Conservation (phyloP, 2,329 filamentous ascomycete species). For the Chalara sp. region DNA sequence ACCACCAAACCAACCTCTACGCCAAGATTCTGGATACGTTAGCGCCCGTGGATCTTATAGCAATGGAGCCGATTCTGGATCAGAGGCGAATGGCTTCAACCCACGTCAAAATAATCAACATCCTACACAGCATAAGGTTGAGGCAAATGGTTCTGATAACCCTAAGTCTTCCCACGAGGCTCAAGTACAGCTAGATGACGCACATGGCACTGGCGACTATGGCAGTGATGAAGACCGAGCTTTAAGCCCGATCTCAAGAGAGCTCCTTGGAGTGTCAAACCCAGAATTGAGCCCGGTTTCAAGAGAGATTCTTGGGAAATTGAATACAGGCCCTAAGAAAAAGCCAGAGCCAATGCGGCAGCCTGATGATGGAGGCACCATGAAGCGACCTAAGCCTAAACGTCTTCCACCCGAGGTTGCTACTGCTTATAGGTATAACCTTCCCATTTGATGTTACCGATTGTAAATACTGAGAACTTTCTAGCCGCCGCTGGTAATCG, state of each 20-base stretch:
- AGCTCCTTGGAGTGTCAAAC: too few relatives aligned
- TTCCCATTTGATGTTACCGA: slow-evolving; percentile 6
- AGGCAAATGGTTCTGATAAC: neutral
- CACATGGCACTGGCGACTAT: neutral
- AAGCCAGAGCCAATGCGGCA: slow-evolving; percentile 21
- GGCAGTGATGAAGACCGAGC: slow-evolving; percentile 3
- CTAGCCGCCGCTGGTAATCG: slow-evolving; percentile 34
- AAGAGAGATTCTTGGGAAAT: slow-evolving; percentile 22
- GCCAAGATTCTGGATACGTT: slow-evolving; percentile 26
- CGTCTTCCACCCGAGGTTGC: slow-evolving; percentile 32
- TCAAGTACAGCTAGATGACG: neutral
- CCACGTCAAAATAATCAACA: neutral
- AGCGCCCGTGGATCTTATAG: slow-evolving; percentile 22
- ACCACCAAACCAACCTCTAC: slow-evolving; percentile 5
- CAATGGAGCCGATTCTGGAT: slow-evolving; percentile 4
- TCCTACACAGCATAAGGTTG: neutral
- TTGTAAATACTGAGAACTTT: slow-evolving; percentile 9
- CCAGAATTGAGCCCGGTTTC: slow-evolving; percentile 19
- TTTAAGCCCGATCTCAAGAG: slow-evolving; percentile 3
- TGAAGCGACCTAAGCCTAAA: slow-evolving; percentile 25
- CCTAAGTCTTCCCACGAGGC: neutral
- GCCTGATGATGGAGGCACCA: slow-evolving; percentile 22
- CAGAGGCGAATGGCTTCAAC: neutral
- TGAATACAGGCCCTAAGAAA: slow-evolving; percentile 14
- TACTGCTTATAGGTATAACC: slow-evolving; percentile 30